These are phyloP conservation scores for Cytospora mali DNA, from an alignment of 2,329 filamentous ascomycete species.

Conservation along the genomic window DNA sequence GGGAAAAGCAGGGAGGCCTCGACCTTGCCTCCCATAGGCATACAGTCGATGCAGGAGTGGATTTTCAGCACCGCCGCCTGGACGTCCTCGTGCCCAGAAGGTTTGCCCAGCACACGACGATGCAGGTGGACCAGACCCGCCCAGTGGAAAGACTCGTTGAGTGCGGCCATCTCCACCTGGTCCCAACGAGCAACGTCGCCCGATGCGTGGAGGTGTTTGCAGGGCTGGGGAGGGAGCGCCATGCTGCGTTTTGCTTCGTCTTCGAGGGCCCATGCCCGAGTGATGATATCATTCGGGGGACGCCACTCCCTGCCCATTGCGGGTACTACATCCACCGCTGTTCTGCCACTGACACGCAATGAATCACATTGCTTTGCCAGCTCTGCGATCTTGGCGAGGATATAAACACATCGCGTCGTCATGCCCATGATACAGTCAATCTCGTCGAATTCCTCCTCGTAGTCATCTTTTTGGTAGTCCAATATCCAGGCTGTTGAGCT, in stretches of 20 bases:
- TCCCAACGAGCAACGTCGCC: constrained; percentile 60
- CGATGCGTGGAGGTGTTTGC: constrained; percentile 50
- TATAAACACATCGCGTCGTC: constrained; percentile 69
- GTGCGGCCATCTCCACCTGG: constrained; percentile 66
- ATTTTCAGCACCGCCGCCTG: constrained; percentile 66
- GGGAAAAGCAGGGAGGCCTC: constrained; percentile 79
- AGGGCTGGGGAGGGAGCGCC: constrained; percentile 45
- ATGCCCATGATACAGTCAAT: constrained; percentile 84
- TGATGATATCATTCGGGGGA: constrained; percentile 56
- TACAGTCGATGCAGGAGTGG: constrained; percentile 60
- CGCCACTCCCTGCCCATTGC: constrained; percentile 51
- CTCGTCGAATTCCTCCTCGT: constrained; percentile 58
- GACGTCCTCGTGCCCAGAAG: constrained; percentile 60
- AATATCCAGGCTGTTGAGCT: constrained; percentile 53
- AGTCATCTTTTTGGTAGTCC: constrained; percentile 53
- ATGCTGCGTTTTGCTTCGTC: constrained; percentile 62
- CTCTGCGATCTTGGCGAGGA: constrained; percentile 72
- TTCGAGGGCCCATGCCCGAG: constrained; percentile 62
- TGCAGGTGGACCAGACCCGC: constrained; percentile 75
- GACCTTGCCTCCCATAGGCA: constrained; percentile 68
- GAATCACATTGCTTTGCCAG: constrained; percentile 70
- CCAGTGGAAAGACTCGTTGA: constrained; percentile 79
- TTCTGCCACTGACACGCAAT: constrained; percentile 53
- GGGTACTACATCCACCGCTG: constrained; percentile 36
- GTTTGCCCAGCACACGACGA: constrained; percentile 69